These are phyloP conservation scores for Zostera marina DNA, from an alignment of 116 monocot species.

Conservation along the genomic window DNA sequence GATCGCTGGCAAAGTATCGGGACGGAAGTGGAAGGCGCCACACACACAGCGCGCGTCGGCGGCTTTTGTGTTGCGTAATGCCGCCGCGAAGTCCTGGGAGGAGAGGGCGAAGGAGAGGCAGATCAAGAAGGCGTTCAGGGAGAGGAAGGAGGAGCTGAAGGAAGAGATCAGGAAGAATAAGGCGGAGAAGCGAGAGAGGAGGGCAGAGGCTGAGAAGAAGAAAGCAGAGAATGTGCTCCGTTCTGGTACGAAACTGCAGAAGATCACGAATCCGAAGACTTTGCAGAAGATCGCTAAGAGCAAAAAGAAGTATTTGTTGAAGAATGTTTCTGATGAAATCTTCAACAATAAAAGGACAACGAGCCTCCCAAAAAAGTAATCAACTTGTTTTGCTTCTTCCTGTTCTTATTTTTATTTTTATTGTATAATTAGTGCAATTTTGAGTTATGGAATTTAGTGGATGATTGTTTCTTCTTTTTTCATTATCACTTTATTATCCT, in stretches of 20 bases:
- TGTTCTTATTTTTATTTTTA: too few relatives aligned
- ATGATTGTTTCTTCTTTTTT: too few relatives aligned
- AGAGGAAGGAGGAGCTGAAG: constrained; percentile 14
- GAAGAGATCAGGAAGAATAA: constrained; percentile 31
- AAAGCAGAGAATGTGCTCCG: constrained; percentile 22
- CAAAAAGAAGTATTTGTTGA: constrained; percentile 72
- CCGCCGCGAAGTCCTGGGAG: constrained; percentile 7
- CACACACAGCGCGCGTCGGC: constrained; percentile 61
- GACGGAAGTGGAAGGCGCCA: constrained; percentile 84
- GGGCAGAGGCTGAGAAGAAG: constrained; percentile 19
- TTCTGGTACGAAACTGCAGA: constrained; percentile 67
- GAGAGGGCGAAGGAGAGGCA: constrained; percentile 10
- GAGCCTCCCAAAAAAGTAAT: too few relatives aligned
- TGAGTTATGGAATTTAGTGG: too few relatives aligned
- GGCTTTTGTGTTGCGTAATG: constrained; percentile 13
- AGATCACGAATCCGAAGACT: constrained; percentile 84
- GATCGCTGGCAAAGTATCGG: constrained; percentile 70
- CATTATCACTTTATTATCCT: too few relatives aligned
- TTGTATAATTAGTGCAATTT: too few relatives aligned
- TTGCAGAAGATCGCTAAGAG: constrained; percentile 93
- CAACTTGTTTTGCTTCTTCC: too few relatives aligned
- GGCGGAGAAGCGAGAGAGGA: constrained; percentile 15
- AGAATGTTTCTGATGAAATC: constrained; percentile 60
- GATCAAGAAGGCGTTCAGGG: constrained; percentile 15
- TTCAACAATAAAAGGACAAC: constrained; percentile 14